A percentile compares a stretch with the other conserved stretches of the same genome.
Conservation (phyloP, 1,284 basidiomycete species). For the Ustilago sp. region DNA sequence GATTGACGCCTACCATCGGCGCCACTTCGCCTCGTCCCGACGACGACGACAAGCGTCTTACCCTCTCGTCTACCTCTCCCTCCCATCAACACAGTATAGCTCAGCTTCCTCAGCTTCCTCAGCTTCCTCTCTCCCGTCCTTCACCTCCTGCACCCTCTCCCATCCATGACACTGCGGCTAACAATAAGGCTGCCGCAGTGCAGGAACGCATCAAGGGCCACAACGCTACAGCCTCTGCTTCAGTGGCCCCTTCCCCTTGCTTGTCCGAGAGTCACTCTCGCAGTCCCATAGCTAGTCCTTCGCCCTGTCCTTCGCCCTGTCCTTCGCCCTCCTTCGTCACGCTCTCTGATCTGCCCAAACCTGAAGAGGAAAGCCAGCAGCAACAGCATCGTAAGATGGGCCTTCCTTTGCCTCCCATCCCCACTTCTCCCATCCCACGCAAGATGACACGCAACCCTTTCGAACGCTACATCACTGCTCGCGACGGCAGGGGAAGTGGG, state of each 20-base stretch:
- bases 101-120: conserved; percentile 17
- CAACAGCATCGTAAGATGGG: conserved; percentile 18
- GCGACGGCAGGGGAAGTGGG: background rate
- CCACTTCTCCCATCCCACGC: conserved; percentile 45
- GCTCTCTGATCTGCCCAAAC: conserved; percentile 4
- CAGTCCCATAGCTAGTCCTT: conserved; percentile 40
- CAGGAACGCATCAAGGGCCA: background rate
- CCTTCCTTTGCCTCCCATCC: conserved; percentile 29
- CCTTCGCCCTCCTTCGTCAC: conserved; percentile 21
- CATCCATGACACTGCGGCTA: background rate
- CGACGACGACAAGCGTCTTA: conserved; percentile 6
- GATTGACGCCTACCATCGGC: conserved; percentile 24
- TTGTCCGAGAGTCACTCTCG: conserved; percentile 40
- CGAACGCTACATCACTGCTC: conserved; percentile 30
- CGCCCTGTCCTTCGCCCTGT: conserved; percentile 42
- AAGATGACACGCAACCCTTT: conserved; percentile 54
- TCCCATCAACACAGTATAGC: conserved; percentile 24
- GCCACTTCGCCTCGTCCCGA: conserved; percentile 14
- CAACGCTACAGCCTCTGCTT: conserved; percentile 4
- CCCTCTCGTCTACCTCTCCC: conserved; percentile 37
- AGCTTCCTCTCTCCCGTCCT: conserved; percentile 13
- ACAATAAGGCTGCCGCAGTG: background rate
- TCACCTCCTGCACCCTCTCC: conserved; percentile 8
- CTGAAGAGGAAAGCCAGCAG: background rate
- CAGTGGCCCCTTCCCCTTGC: conserved; percentile 24